Percentiles rank a stretch among this genome's conserved stretches.
Conservation (phyloP, 352 stramenopile genomes). For the Globisporangium camurandrum region DNA sequence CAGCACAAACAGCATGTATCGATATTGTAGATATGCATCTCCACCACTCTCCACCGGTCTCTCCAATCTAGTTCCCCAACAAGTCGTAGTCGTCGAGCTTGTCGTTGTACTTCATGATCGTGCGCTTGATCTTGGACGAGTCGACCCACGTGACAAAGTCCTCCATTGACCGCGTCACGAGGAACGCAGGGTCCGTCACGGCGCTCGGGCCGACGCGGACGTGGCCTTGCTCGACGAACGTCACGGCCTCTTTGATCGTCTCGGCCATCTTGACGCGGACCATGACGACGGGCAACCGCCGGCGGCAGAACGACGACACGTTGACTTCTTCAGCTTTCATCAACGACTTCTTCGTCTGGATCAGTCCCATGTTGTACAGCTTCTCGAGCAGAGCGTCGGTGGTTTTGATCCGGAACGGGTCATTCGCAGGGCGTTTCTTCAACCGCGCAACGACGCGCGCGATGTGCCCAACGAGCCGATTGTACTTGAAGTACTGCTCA, state of each 20-base stretch:
- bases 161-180: slow-evolving; percentile 97
- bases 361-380: slow-evolving; percentile 96
- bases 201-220: slow-evolving; percentile 90
- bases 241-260: slow-evolving; percentile 96
- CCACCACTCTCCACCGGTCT: background rate
- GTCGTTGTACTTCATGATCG: slow-evolving; percentile 99
- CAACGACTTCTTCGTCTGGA: slow-evolving; percentile 95
- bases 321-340: slow-evolving; percentile 96
- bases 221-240: slow-evolving; percentile 97
- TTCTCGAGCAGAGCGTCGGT: slow-evolving; percentile 96
- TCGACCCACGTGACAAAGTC: slow-evolving; percentile 99
- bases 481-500: slow-evolving; percentile 99
- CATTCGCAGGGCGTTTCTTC: slow-evolving; percentile 91
- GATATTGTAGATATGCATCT: background rate
- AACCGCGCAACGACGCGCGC: slow-evolving; percentile 92
- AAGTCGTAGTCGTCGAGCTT: slow-evolving; percentile 99
- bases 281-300: slow-evolving; percentile 97
- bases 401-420: slow-evolving; percentile 96
- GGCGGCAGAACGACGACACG: slow-evolving; percentile 91
- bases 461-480: slow-evolving; percentile 95
- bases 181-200: slow-evolving; percentile 95
- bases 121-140: slow-evolving; percentile 96
- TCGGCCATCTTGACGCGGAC: slow-evolving; percentile 99
- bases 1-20: too few relatives aligned
- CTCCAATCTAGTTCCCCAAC: slow-evolving; percentile 83